Conservation (phyloP, 495 filamentous ascomycete genomes). For the Tuber melanosporum region DNA sequence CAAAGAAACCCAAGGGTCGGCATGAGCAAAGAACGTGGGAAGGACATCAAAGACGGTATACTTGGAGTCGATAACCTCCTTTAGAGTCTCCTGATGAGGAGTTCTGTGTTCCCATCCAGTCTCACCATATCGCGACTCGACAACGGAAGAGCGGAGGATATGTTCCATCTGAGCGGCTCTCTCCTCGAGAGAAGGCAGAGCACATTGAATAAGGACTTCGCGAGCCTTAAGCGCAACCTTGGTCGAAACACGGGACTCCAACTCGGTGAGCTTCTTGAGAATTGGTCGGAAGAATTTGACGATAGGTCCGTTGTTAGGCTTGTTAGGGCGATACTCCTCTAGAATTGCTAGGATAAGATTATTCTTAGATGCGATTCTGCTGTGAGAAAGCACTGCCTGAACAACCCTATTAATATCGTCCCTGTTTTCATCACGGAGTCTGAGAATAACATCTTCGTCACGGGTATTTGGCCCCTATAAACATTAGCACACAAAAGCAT, state of each 20-base stretch:
- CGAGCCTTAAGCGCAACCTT: conserved; percentile 97
- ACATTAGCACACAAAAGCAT: conserved; percentile 15
- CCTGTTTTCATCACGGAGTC: conserved; percentile 91
- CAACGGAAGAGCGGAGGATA: conserved; percentile 92
- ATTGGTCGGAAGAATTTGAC: conserved; percentile 78
- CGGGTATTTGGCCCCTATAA: conserved; percentile 60
- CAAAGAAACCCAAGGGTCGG: conserved; percentile 89
- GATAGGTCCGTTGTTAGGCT: conserved; percentile 79
- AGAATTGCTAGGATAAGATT: conserved; percentile 87
- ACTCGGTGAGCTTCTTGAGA: conserved; percentile 77
- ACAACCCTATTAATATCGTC: conserved; percentile 79
- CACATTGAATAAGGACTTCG: conserved; percentile 93
- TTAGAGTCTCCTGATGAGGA: conserved; percentile 75
- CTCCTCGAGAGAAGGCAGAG: conserved; percentile 91
- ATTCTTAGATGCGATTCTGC: conserved; percentile 85
- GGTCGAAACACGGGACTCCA: conserved; percentile 80
- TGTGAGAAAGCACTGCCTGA: conserved; percentile 86
- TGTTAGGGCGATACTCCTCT: conserved; percentile 91
- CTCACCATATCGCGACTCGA: conserved; percentile 93
- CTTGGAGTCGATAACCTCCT: conserved; percentile 96
- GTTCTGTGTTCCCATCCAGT: conserved; percentile 95
- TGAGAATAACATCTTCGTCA: conserved; percentile 91
- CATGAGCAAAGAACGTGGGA: conserved; percentile 85
- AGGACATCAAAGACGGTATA: conserved; percentile 97
- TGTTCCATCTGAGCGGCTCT: conserved; percentile 95